Evolutionary conservation across 2,329 filamentous ascomycete genomes (phyloP).

Genomic region (Talaromyces sp.): DNA sequence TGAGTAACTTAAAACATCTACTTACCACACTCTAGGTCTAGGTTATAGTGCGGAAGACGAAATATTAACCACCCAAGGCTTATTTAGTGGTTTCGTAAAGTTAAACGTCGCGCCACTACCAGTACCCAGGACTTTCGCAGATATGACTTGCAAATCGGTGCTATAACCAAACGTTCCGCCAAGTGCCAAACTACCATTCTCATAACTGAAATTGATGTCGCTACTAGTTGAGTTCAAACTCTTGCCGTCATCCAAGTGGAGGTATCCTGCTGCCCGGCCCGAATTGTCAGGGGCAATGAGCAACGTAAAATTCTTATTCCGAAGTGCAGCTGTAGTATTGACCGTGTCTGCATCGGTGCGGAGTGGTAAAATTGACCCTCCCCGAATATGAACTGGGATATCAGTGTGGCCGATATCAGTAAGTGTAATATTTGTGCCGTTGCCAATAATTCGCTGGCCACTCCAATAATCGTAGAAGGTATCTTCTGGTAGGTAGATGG

Average conservation of each 20-base stretch:
- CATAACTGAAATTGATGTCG: constrained; percentile 57
- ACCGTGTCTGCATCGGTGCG: constrained; percentile 43
- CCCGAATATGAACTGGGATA: constrained; percentile 61
- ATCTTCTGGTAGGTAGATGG: constrained; percentile 55
- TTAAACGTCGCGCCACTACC: background rate
- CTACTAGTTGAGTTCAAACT: constrained; percentile 58
- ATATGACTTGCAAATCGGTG: background rate
- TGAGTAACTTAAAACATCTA: too few relatives aligned
- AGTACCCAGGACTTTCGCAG: background rate
- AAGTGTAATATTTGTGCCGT: constrained; percentile 33
- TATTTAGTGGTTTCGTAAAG: background rate
- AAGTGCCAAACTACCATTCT: constrained; percentile 36
- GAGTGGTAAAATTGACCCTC: constrained; percentile 56
- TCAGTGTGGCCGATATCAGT: constrained; percentile 44
- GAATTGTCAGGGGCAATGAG: constrained; percentile 61
- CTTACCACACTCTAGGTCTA: too few relatives aligned
- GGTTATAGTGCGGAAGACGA: too few relatives aligned
- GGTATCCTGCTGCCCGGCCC: constrained; percentile 59
- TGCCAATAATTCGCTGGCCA: constrained; percentile 40
- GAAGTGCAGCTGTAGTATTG: constrained; percentile 58
- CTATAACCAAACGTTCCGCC: constrained; percentile 24
- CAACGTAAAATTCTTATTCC: constrained; percentile 64
- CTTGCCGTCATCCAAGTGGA: constrained; percentile 77
- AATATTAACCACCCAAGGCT: background rate
- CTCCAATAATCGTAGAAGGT: constrained; percentile 60